Evolutionary conservation across 352 stramenopile species (phyloP).

Genomic region (Phytopythium sindhum): DNA sequence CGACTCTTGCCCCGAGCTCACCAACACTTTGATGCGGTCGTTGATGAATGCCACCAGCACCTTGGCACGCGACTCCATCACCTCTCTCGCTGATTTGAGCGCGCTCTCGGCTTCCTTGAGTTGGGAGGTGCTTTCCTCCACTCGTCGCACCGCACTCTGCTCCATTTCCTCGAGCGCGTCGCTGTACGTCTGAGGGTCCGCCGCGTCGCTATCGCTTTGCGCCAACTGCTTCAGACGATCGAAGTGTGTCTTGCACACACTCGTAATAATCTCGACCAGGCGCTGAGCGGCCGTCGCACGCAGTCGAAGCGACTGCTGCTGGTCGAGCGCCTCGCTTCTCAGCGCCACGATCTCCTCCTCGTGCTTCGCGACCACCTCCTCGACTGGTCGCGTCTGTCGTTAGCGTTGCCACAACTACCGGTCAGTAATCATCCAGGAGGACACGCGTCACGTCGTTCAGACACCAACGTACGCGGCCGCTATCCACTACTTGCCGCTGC

Average conservation of each 20-base stretch:
- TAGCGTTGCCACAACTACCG: not conserved
- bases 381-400: conserved; percentile 8
- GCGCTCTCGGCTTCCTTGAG: conserved; percentile 20
- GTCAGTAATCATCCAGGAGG: not conserved
- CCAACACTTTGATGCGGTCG: conserved; percentile 27
- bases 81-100: conserved; percentile 23
- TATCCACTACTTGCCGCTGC: conserved; percentile 1
- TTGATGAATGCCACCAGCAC: conserved; percentile 28
- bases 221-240: conserved; percentile 32
- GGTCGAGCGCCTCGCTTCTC: not conserved
- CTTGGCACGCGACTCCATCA: conserved; percentile 22
- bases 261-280: conserved; percentile 39
- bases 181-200: conserved; percentile 8
- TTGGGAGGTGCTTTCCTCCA: conserved; percentile 16
- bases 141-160: conserved; percentile 14
- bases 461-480: conserved; percentile 6
- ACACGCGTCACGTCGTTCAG: not conserved
- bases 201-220: not conserved
- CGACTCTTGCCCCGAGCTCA: conserved; percentile 19
- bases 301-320: conserved; percentile 10
- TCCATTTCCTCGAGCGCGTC: conserved; percentile 23
- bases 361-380: conserved; percentile 19
- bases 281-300: conserved; percentile 35
- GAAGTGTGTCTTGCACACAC: conserved; percentile 36
- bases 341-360: conserved; percentile 18